Evolutionary conservation across 306 rosid genomes (phyloP).

Genomic region (Rosa persica): DNA sequence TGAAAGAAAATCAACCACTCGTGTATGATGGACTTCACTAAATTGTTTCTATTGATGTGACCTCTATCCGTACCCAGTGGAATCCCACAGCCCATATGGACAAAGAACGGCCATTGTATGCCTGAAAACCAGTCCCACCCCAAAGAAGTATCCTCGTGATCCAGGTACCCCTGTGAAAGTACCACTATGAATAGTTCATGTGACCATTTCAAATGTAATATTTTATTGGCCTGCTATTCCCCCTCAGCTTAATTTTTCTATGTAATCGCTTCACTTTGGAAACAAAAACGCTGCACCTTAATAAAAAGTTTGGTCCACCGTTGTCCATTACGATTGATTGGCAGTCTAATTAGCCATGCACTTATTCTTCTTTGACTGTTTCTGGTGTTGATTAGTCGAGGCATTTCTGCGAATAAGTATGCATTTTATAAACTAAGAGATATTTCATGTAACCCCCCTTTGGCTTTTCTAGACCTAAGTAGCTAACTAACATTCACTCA

Average conservation of each 20-base stretch:
- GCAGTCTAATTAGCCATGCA: not conserved
- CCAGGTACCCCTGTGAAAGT: constrained; percentile 82
- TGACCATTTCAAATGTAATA: constrained; percentile 12
- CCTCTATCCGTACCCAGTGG: constrained; percentile 47
- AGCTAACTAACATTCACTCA: not conserved
- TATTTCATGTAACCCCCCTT: not conserved
- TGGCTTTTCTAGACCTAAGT: not conserved
- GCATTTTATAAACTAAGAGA: not conserved
- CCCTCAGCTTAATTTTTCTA: not conserved
- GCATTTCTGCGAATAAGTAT: not conserved
- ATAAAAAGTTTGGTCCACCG: constrained; percentile 12
- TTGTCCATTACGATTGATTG: not conserved
- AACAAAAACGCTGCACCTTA: constrained; percentile 1
- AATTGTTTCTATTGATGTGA: not conserved
- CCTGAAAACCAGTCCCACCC: constrained; percentile 61
- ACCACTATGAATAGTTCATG: constrained; percentile 50
- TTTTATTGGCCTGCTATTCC: constrained; percentile 1
- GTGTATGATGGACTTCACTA: not conserved
- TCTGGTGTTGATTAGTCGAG: not conserved
- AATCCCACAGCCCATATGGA: constrained; percentile 76
- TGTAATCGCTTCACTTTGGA: constrained; percentile 15
- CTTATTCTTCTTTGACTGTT: not conserved
- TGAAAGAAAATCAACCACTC: not conserved
- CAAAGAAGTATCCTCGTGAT: constrained; percentile 72
- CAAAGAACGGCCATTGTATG: constrained; percentile 82